These are phyloP conservation scores for Botrytis deweyae DNA, from an alignment of 2,329 filamentous ascomycete species.

Conservation along the genomic window DNA sequence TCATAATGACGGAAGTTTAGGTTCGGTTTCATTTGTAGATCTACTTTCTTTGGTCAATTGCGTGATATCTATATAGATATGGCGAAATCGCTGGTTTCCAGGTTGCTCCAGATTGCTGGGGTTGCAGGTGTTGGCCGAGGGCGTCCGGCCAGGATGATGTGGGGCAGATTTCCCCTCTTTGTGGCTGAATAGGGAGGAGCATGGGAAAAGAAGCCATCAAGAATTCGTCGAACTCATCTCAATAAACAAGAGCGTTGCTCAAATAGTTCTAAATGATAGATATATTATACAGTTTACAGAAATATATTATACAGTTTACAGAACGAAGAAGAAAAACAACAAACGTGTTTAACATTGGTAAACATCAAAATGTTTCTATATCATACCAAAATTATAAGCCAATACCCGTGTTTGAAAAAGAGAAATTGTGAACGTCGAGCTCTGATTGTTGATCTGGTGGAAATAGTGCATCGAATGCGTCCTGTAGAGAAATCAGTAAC, in stretches of 20 bases:
- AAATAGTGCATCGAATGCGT: conserved; percentile 39
- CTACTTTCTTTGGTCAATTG: conserved; percentile 16
- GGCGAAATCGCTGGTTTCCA: not conserved
- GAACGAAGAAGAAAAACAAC: not conserved
- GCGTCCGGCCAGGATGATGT: not conserved
- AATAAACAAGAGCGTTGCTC: not conserved
- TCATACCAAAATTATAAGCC: not conserved
- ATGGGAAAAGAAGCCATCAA: too few relatives aligned
- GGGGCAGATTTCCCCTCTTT: conserved; percentile 5
- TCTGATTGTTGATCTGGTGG: conserved; percentile 33
- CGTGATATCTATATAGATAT: conserved; percentile 19
- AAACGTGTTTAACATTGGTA: not conserved
- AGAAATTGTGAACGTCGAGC: not conserved
- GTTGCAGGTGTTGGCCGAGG: not conserved
- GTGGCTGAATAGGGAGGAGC: not conserved
- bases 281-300: not conserved
- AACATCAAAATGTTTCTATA: not conserved
- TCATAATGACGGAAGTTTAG: not conserved
- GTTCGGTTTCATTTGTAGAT: conserved; percentile 15
- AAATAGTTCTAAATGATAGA: not conserved
- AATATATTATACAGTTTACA: not conserved
- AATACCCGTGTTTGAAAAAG: not conserved
- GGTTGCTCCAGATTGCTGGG: conserved; percentile 8
- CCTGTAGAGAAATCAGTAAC: conserved; percentile 23
- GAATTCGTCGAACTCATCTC: not conserved